Base-by-base conservation (phyloP, 148 eudicot species). In the Rhododendron ferrugineum region DNA sequence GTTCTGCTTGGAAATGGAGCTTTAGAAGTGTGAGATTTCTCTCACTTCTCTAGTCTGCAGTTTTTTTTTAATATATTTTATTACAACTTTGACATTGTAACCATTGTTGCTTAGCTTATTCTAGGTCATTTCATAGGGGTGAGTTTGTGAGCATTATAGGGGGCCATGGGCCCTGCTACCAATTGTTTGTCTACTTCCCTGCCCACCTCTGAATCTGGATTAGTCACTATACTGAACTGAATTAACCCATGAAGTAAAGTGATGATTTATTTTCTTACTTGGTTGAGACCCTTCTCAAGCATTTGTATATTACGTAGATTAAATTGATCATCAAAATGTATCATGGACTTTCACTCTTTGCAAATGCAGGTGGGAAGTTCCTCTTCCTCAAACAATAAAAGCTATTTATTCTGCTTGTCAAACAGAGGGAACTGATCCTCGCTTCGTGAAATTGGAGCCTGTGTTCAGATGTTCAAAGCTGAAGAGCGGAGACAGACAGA, bases 1-100 rank as follows among this genome's bases (percentile, higher is more conserved):
- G 99, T 94, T 85, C 90, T 92, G 88, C 92, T 97, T 70, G 99
- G 99, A 80, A 92, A 90, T 89, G 99, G 98, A 88, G 93, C 94
- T 68, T 85, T 97, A 44, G 99, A 97, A 94, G 99, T 97, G 99
- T 96, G 91, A 92, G 96, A 14, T 88, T 58, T 77, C 77, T 84
- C 28, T 54, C 60, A 54, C 7, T 56, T 83, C n/a, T 62, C 60
- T 50, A 2, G 10, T 72, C 47, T 36, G 2, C 23, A 40, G 28
- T 81, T 40, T 18, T 11, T 72, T 40, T 83, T 5, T 60, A 40
- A 40, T 40, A 34, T 34, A 34, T 40, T 40, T 5, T 0, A 40
- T 37, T 52, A 36, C 49, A 5, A 42, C 4, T 74, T 37, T 40
- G 13, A 14, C 16, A 78, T 84, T 84, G 58, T 42, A 22, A 46